phyloP scores from a whole-genome alignment of 441 rosid genomes.

The Erodium moschatum region DNA sequence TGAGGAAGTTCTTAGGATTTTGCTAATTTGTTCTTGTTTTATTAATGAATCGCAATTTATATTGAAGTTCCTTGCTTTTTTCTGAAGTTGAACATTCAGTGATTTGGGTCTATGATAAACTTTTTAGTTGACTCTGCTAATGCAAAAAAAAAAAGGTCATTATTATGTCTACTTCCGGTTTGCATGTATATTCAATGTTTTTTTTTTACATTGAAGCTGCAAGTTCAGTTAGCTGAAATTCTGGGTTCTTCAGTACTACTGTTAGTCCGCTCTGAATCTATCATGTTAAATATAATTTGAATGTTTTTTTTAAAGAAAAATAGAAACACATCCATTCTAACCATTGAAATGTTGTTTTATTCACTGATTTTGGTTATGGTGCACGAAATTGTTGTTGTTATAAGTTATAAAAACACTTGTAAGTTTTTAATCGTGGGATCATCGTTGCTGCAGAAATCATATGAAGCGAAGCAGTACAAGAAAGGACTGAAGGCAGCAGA shows the following conservation, averaged over 20 bases:
- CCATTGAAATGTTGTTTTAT: not conserved
- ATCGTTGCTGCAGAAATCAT: conserved; percentile 68
- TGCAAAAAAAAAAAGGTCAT: not conserved
- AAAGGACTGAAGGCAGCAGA: conserved; percentile 98
- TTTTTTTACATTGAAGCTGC: not conserved
- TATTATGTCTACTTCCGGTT: not conserved
- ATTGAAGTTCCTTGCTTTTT: not conserved
- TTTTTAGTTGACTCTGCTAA: not conserved
- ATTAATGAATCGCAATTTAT: not conserved
- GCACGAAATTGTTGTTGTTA: not conserved
- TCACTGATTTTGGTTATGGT: not conserved
- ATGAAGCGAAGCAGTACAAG: conserved; percentile 97
- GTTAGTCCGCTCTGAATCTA: not conserved
- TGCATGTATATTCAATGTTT: not conserved
- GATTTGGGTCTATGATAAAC: not conserved
- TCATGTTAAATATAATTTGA: not conserved
- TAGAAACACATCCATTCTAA: not conserved
- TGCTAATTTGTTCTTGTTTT: not conserved
- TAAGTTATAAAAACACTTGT: not conserved
- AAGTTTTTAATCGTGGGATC: not conserved
- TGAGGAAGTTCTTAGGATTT: not conserved
- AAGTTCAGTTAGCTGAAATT: not conserved
- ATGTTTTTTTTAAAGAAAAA: not conserved
- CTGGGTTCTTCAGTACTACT: not conserved
- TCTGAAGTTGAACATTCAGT: not conserved